These are phyloP conservation scores for Microbotryomycetes sp. DNA, from an alignment of 1,284 basidiomycete species.

Conservation along the genomic window DNA sequence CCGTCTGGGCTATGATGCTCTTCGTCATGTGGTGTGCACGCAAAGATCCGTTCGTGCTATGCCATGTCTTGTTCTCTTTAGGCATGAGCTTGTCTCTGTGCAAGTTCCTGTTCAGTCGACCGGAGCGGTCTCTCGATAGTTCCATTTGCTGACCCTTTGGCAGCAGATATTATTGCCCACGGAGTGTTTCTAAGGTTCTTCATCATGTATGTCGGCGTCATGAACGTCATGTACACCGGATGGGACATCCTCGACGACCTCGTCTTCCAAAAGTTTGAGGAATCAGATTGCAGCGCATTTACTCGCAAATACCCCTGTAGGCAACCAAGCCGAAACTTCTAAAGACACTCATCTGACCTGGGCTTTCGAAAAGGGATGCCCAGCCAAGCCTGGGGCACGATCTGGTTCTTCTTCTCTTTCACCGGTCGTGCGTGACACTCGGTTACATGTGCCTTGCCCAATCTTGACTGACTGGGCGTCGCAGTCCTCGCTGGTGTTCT, in stretches of 20 bases:
- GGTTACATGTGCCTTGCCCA: too few relatives aligned
- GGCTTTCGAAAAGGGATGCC: constrained; percentile 6
- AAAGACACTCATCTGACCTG: background rate
- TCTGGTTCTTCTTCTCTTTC: constrained; percentile 15
- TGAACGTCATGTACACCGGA: constrained; percentile 9
- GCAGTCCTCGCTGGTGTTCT: constrained; percentile 12
- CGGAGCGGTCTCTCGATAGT: background rate
- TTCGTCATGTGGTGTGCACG: constrained; percentile 14
- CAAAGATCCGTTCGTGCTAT: constrained; percentile 14
- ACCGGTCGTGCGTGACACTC: constrained; percentile 4
- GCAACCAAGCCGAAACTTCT: background rate
- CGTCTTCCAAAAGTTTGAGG: constrained; percentile 20
- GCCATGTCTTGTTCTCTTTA: background rate
- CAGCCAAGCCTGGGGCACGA: constrained; percentile 15
- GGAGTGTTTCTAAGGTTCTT: constrained; percentile 16
- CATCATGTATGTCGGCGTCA: constrained; percentile 5
- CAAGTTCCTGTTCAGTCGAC: background rate
- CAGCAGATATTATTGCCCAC: constrained; percentile 12
- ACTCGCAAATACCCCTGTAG: constrained; percentile 10
- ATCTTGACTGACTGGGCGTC: too few relatives aligned
- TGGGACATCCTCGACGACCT: constrained; percentile 22
- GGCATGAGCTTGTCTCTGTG: background rate
- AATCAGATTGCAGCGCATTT: constrained; percentile 18
- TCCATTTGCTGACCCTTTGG: background rate
- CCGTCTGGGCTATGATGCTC: background rate